Evolutionary conservation across 176 grass and related monocot genomes (phyloP), one percentile per base, ranked within the genome.

Genomic region (Saccharum spontaneum): DNA sequence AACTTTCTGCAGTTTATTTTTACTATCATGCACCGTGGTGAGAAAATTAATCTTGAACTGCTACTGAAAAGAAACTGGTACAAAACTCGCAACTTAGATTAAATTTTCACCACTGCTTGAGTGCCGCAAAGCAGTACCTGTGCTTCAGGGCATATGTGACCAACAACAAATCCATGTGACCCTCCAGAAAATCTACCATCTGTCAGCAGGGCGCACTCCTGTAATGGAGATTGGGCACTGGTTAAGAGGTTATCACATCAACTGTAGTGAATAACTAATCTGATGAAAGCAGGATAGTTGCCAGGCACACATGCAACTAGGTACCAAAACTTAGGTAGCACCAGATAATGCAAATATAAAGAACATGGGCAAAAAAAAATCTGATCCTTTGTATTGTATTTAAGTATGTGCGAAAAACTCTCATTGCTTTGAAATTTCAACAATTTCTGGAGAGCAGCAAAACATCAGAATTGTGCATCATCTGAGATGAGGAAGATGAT

Each of bases 151-250:
- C 96, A 98, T 85, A 98, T 90, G 89, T 98, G 93, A 20, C 96
- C 96, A 36, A 98, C 96, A 81, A 98, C 96, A 92, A 94, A 98
- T 74, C 93, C 96, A 92, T 98, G 96, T 30, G 96, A 98, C 17
- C 96, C 96, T 70, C 96, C 96, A 16, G 96, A 98, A 90, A 98
- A 98, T 87, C 96, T 93, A 72, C 96, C 96, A 87, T 98, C 96
- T 23, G 96, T 98, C 45, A 98, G 91, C 64, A 98, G 81, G 31
- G 96, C 96, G 16, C 93, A 98, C 77, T 98, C 96, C 96, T 95
- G 44, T 54, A 91, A 63, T 44, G 30, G 54, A 82, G 59, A 77
- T 86, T 41, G 75, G 74, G 36, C 39, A 85, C 62, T 31, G 26
- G 44, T 71, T 64, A 72, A 75, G 30, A 60, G 40, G 41, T 45